Evolutionary conservation across 192 early-diverging fungal species (phyloP).

Genomic region (Paraglomus brasilianum): DNA sequence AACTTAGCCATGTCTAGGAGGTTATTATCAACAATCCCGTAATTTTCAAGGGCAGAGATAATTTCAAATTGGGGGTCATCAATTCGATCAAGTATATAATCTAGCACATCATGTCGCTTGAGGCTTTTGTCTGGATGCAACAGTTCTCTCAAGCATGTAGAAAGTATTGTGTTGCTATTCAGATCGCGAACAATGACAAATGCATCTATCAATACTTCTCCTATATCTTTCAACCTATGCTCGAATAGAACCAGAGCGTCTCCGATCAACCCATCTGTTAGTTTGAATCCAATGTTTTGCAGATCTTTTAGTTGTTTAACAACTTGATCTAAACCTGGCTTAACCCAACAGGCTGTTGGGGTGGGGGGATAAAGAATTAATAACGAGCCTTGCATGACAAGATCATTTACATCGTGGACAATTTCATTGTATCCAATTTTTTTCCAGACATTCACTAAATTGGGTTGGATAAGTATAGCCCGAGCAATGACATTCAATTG

Average conservation of each 20-base stretch:
- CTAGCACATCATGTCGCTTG: slow-evolving; percentile 1
- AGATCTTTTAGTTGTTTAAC: neutral
- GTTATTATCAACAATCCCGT: too few relatives aligned
- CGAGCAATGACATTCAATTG: slow-evolving; percentile 9
- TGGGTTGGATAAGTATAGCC: slow-evolving; percentile 15
- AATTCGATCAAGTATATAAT: too few relatives aligned
- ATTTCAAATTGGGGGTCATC: too few relatives aligned
- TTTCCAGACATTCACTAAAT: slow-evolving; percentile 4
- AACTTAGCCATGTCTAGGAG: too few relatives aligned
- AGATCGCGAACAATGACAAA: neutral
- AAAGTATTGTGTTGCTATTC: neutral
- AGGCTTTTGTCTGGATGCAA: neutral
- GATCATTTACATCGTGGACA: slow-evolving; percentile 19
- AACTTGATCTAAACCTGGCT: neutral
- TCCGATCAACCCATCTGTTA: neutral
- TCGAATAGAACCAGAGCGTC: slow-evolving; percentile 14
- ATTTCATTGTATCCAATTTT: slow-evolving; percentile 1
- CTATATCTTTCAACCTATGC: neutral
- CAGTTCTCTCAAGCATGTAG: neutral
- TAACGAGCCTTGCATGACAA: slow-evolving; percentile 4
- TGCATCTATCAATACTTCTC: neutral
- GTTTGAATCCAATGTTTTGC: slow-evolving; percentile 2
- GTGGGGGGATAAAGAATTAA: slow-evolving; percentile 7
- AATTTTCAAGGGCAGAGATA: too few relatives aligned
- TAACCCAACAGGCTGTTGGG: neutral